Conservation (phyloP, 2,329 filamentous ascomycete species). For the Plenodomus lindquistii region DNA sequence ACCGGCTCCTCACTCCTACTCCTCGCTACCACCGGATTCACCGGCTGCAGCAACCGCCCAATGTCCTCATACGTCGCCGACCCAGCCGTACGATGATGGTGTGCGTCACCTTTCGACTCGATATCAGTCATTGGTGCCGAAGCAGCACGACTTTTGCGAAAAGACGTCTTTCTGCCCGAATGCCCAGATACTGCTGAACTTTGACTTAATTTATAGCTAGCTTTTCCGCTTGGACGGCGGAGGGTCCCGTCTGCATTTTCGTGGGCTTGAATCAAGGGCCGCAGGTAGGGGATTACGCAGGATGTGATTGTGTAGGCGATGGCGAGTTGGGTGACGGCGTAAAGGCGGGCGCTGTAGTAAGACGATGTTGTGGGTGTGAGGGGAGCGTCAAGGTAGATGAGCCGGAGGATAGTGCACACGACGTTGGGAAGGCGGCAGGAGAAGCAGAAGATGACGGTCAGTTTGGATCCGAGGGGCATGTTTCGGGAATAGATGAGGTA, state of each 20-base stretch:
- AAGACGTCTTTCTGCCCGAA: no score
- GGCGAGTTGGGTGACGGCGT: constrained; percentile 6
- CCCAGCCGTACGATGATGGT: no score
- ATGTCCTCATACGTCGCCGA: no score
- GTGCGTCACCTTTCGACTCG: no score
- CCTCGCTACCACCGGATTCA: no score
- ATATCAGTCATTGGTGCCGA: no score
- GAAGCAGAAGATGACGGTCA: constrained; percentile 17
- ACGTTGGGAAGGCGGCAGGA: constrained; percentile 8
- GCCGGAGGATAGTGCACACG: background rate
- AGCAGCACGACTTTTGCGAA: no score
- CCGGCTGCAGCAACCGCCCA: no score
- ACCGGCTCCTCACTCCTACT: no score
- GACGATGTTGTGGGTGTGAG: constrained; percentile 4
- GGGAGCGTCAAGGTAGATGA: background rate
- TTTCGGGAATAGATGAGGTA: constrained; percentile 12
- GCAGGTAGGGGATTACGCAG: constrained; percentile 13
- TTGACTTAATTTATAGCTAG: background rate
- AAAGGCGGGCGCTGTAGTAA: constrained; percentile 6
- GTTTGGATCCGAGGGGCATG: constrained; percentile 9
- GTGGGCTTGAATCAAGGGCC: constrained; percentile 15
- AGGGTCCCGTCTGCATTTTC: constrained; percentile 1
- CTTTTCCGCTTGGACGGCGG: background rate
- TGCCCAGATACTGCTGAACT: no score
- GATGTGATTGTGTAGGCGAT: constrained; percentile 12